These are phyloP conservation scores for Ganoderma resinaceum DNA, from an alignment of 1,284 basidiomycete genomes.

Conservation along the genomic window DNA sequence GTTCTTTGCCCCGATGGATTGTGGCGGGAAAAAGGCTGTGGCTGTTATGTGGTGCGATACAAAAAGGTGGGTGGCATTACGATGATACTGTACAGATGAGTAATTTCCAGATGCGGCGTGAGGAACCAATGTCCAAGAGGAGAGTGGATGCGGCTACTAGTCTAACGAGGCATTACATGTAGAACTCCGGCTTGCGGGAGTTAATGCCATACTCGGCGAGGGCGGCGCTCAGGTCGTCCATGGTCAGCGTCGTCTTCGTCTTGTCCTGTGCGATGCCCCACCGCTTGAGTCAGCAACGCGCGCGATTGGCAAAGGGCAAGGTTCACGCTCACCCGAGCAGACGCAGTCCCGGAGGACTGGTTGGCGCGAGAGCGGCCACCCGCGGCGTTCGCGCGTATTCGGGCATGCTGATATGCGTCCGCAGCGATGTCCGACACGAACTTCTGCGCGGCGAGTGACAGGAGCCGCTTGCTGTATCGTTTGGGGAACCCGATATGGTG, in stretches of 20 bases:
- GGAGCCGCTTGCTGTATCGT: slow-evolving; percentile 80
- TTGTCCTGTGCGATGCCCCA: slow-evolving; percentile 67
- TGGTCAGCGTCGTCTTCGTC: slow-evolving; percentile 94
- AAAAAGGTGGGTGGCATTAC: slow-evolving; percentile 29
- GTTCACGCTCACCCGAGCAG: slow-evolving; percentile 59
- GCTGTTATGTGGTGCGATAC: not conserved
- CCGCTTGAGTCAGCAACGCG: not conserved
- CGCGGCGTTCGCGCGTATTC: slow-evolving; percentile 85
- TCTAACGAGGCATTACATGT: slow-evolving; percentile 58
- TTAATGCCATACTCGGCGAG: slow-evolving; percentile 96
- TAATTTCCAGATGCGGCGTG: slow-evolving; percentile 16
- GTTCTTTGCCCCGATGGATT: not conserved
- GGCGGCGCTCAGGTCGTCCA: slow-evolving; percentile 96
- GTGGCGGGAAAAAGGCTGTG: not conserved
- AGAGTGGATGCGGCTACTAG: slow-evolving; percentile 9
- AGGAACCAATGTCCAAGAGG: slow-evolving; percentile 24
- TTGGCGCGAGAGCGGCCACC: slow-evolving; percentile 72
- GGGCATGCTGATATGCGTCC: slow-evolving; percentile 97
- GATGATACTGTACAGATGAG: slow-evolving; percentile 34
- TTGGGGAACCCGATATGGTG: slow-evolving; percentile 1
- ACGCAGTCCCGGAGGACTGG: slow-evolving; percentile 62
- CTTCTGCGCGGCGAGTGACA: slow-evolving; percentile 97
- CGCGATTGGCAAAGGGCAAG: not conserved
- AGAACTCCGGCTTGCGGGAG: slow-evolving; percentile 92
- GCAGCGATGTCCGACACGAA: slow-evolving; percentile 97